Evolutionary conservation across 1,284 basidiomycete genomes (phyloP), one percentile per base, ranked within the genome.

Genomic region (Rhodotorula sp.): DNA sequence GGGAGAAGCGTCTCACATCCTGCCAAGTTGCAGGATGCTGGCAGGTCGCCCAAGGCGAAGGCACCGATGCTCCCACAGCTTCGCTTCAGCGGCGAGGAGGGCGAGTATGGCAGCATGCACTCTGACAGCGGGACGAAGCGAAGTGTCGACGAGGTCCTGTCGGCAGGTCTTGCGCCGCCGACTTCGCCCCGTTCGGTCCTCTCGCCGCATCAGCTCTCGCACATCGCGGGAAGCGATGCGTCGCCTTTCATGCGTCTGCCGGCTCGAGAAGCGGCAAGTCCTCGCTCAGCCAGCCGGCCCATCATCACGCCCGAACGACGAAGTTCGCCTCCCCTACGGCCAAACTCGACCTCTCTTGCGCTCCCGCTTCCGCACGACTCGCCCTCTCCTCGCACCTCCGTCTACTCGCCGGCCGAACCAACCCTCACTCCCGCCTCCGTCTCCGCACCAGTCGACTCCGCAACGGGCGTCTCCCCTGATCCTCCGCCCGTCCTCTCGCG

Each of bases 1-100:
- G 20, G 52, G 16, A 34, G 52, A 1, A 65, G 64, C 44, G 64
- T 30, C 4, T 60, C 64, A 46, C 53, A 48, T 24, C 64, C 64
- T 30, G 34, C 52, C 30, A 37, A 64, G n/a, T 48, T 56, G 15
- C 24, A 28, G 20, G 28, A 48, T 24, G 28, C 37, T 18, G n/a
- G 40, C n/a, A 24, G 15, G 37, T 15, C 55, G n/a, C 13, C 37
- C 7, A 8, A 20, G 4, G 8, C 24, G n/a, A n/a, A 34, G 13
- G 2, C 2, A 6, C n/a, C 55, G 55, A 37, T 37, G 5, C n/a
- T 56, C 11, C 55, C 55, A n/a, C 55, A 56, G n/a, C 55, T 56
- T n/a, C 37, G 37, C n/a, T 56, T 56, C n/a, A 56, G n/a, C n/a
- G 55, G 10, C 37, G 37, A 28, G 13, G 55, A 26, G 4, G 55